Conservation (phyloP, 2,329 filamentous ascomycete species). For the Fusarium abutilonis region DNA sequence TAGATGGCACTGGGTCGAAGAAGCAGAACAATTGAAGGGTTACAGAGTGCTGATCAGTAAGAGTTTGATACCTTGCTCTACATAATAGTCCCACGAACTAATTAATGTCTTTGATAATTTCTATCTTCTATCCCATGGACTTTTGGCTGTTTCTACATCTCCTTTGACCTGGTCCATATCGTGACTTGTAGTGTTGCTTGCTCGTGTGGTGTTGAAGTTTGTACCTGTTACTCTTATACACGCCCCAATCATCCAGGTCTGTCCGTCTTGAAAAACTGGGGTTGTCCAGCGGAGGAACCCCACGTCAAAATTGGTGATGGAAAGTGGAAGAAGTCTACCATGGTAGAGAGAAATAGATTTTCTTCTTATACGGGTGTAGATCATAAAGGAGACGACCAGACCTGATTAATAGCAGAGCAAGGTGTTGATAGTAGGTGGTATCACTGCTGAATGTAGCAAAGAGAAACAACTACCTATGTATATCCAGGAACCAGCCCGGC, state of each 20-base stretch:
- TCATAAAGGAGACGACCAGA: too few species aligned
- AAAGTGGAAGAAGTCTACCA: slow-evolving; percentile 19
- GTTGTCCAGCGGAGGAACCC: slow-evolving; percentile 19
- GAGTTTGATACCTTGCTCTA: not conserved
- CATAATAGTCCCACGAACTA: not conserved
- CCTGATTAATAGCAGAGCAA: too few species aligned
- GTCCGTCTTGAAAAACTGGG: slow-evolving; percentile 19
- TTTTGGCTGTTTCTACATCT: slow-evolving; percentile 17
- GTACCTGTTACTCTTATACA: slow-evolving; percentile 10
- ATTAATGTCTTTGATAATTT: not conserved
- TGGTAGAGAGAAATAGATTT: not conserved
- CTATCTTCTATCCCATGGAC: slow-evolving; percentile 1
- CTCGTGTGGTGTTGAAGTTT: slow-evolving; percentile 11
- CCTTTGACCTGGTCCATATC: slow-evolving; percentile 21
- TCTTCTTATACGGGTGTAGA: not conserved
- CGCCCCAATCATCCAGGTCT: slow-evolving; percentile 10
- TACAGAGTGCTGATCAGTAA: not conserved
- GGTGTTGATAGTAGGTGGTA: too few species aligned
- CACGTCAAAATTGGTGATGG: slow-evolving; percentile 24
- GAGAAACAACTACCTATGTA: not conserved
- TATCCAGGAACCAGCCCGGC: slow-evolving; percentile 1
- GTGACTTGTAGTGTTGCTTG: slow-evolving; percentile 15
- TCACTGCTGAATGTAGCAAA: not conserved
- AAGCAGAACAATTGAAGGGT: not conserved
- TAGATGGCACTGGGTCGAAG: not conserved